Conservation (phyloP, 2,329 filamentous ascomycete species). For the Sporothrix globosa region DNA sequence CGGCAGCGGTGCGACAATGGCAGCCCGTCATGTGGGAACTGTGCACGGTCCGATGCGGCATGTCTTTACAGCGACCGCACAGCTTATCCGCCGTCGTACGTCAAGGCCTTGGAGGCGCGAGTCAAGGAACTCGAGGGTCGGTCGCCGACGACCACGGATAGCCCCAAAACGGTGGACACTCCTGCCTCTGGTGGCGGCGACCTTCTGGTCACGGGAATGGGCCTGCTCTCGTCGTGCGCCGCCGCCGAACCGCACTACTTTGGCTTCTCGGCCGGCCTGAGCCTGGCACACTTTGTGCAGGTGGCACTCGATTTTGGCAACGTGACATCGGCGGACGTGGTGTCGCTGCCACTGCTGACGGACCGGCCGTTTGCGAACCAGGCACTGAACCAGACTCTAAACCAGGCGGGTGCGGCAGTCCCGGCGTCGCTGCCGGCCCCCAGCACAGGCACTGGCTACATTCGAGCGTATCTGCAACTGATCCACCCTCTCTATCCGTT, state of each 20-base stretch:
- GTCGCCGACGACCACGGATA: background rate
- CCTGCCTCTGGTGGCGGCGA: background rate
- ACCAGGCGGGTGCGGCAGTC: background rate
- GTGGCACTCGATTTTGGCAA: slow-evolving; percentile 31
- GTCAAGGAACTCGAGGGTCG: slow-evolving; percentile 25
- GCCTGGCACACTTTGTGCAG: slow-evolving; percentile 33
- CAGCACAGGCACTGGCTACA: slow-evolving; percentile 22
- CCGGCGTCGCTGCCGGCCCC: slow-evolving; percentile 17
- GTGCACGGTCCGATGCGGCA: slow-evolving; percentile 17
- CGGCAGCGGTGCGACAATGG: slow-evolving; percentile 32
- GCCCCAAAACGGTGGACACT: background rate
- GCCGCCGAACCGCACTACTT: slow-evolving; percentile 33
- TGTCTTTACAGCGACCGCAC: slow-evolving; percentile 29
- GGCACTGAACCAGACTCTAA: slow-evolving; percentile 5
- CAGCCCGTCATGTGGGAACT: slow-evolving; percentile 32
- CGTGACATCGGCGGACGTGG: slow-evolving; percentile 25
- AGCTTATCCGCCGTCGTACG: slow-evolving; percentile 31
- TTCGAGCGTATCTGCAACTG: slow-evolving; percentile 30
- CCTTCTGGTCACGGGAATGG: slow-evolving; percentile 28
- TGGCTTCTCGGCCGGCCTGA: slow-evolving; percentile 33
- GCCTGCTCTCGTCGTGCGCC: slow-evolving; percentile 31
- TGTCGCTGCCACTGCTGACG: slow-evolving; percentile 29
- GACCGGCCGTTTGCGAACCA: slow-evolving; percentile 33
- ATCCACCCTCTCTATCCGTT: slow-evolving; percentile 33
- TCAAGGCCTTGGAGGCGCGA: slow-evolving; percentile 27